Evolutionary conservation across 2,329 filamentous ascomycete genomes (phyloP), one percentile per base, ranked within the genome.

Genomic region (Pyrenochaeta sp.): DNA sequence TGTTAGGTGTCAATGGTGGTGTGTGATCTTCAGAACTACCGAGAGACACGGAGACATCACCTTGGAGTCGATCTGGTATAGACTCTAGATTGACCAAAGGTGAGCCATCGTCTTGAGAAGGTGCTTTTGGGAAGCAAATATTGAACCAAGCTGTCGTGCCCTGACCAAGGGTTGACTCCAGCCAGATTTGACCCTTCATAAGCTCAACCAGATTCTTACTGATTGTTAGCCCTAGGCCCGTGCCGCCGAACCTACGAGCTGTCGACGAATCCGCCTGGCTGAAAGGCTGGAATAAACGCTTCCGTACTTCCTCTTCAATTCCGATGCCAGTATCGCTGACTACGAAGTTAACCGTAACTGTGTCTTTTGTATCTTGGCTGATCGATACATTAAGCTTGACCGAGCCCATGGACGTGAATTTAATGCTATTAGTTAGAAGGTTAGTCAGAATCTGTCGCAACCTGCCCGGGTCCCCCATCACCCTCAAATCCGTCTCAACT

Each of bases 381-480:
- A 89, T 88, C 12, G 81, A 77, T 1, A 91, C 88, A 0, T 84
- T 85, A 63, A 94, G 86, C 47, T 84, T 87, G 25, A 79, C 76
- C 7, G 66, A 71, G 6, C 78, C 77, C 34, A 77, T 71, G 0
- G 72, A 72, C 0, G 77, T 78, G 56, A 79, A 79, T 43, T 79
- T 79, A 62, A 79, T 77, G 46, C 72, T 76, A 57, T 80, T 79
- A 2, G 90, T 92, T 22, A 93, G 80, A 1, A 94, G 80, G 68
- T 93, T 94, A 1, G 89, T 92, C 39, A 94, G 85, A 59, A 96
- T 93, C 69, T 96, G 93, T 47, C 93, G 87, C 32, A 96, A 82
- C 36, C 92, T 86, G 10, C 92, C 91, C 8, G 92, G 92, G 69
- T 97, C 93, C 13, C 93, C 93, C 69, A 96, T 88, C 3, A 97